phyloP scores from a whole-genome alignment of 495 filamentous ascomycete genomes.

The Antarctomyces pellizariae region DNA sequence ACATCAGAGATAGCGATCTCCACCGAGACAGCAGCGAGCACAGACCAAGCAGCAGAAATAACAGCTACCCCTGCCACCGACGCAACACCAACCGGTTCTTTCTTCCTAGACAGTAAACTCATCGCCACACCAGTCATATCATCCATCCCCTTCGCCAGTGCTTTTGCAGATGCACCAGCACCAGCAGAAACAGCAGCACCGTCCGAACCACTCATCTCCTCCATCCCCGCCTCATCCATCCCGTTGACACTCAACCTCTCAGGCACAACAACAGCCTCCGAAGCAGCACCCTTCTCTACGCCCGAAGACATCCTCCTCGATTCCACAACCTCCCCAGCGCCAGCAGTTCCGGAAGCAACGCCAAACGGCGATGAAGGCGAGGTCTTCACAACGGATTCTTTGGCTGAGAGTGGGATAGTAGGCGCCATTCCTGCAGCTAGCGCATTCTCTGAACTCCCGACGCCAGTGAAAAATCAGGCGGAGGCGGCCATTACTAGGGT shows the following conservation, averaged over 20 bases:
- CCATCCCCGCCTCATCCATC: conserved; percentile 7
- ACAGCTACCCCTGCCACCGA: no score
- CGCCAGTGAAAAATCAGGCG: no score
- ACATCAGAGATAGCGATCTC: no score
- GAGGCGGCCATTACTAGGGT: no score
- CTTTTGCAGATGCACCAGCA: background rate
- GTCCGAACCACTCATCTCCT: conserved; percentile 3
- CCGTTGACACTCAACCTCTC: conserved; percentile 6
- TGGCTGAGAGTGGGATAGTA: conserved; percentile 1
- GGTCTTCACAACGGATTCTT: no score
- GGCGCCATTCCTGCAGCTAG: background rate
- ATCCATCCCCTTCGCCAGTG: no score
- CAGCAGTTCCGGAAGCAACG: conserved; percentile 7
- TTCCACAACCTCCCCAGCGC: conserved; percentile 7
- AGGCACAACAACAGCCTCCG: conserved; percentile 3
- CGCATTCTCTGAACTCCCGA: conserved; percentile 1
- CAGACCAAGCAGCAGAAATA: no score
- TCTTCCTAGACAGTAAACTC: no score
- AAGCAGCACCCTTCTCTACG: conserved; percentile 7
- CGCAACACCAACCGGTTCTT: no score
- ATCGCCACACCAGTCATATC: no score
- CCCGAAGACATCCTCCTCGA: no score
- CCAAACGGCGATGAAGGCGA: conserved; percentile 6
- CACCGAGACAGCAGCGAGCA: no score
- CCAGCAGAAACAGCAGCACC: conserved; percentile 1